Conservation (phyloP, 2,329 filamentous ascomycete species). For the Neoarthrinium moseri region DNA sequence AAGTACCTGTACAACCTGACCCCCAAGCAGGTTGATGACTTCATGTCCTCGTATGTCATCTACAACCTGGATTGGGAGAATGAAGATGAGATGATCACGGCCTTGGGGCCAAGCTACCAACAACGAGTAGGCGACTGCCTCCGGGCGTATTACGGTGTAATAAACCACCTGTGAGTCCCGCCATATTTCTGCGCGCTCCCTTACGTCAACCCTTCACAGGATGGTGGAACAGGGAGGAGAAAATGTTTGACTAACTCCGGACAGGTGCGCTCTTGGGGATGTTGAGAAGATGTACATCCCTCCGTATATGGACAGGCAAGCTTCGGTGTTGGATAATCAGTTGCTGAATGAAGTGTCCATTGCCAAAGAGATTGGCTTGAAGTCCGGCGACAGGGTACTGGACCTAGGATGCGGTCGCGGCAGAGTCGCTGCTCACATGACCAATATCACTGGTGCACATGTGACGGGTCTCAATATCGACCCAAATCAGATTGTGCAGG, state of each 20-base stretch:
- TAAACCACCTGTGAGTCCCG: conserved; percentile 45
- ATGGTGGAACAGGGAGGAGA: no score
- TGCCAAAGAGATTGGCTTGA: conserved; percentile 43
- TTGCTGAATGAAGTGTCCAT: conserved; percentile 51
- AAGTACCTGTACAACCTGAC: conserved; percentile 47
- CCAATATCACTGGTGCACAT: conserved; percentile 42
- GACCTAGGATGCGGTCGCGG: conserved; percentile 54
- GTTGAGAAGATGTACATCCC: conserved; percentile 61
- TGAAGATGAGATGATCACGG: conserved; percentile 44
- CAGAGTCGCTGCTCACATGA: conserved; percentile 53
- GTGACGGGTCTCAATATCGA: conserved; percentile 55
- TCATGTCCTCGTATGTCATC: conserved; percentile 56
- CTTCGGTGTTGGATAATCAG: conserved; percentile 50
- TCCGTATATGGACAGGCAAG: conserved; percentile 49
- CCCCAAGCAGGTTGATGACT: conserved; percentile 51
- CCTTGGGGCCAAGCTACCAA: conserved; percentile 47
- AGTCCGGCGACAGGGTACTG: conserved; percentile 43
- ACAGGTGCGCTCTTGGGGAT: conserved; percentile 44
- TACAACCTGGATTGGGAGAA: conserved; percentile 56
- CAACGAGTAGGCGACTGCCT: conserved; percentile 50
- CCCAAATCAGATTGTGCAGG: conserved; percentile 42
- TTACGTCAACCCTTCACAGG: no score
- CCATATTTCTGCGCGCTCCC: background rate
- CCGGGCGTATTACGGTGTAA: conserved; percentile 50
- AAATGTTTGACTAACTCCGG: background rate